phyloP scores from a whole-genome alignment of 805 yeast genomes.

The Candida xiaguanensis region DNA sequence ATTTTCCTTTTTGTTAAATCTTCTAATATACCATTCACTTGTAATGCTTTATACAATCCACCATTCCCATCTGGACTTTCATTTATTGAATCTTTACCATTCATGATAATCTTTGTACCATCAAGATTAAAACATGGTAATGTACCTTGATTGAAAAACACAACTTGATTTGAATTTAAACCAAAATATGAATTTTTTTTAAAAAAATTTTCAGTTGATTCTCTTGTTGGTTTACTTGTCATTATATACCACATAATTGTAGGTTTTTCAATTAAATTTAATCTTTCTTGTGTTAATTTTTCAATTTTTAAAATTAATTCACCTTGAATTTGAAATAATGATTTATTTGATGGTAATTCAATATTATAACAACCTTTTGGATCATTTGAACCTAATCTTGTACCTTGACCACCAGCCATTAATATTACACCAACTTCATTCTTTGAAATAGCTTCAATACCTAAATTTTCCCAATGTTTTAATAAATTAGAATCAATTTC shows the following conservation, averaged over 20 bases:
- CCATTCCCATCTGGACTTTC: conserved; percentile 99
- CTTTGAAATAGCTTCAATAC: conserved; percentile 62
- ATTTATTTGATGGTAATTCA: conserved; percentile 76
- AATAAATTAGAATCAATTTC: conserved; percentile 32
- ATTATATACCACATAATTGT: conserved; percentile 73
- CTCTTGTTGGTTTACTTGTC: conserved; percentile 89
- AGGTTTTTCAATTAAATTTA: conserved; percentile 10
- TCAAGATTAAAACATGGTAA: conserved; percentile 78
- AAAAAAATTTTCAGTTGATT: conserved; percentile 71
- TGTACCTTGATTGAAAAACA: conserved; percentile 91
- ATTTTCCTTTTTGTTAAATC: conserved; percentile 69
- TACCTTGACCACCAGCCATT: conserved; percentile 99
- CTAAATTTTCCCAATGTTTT: conserved; percentile 45
- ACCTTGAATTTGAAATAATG: conserved; percentile 89
- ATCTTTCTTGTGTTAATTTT: conserved; percentile 41
- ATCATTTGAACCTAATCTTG: conserved; percentile 80
- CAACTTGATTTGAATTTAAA: conserved; percentile 51
- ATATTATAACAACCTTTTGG: conserved; percentile 96
- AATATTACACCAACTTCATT: conserved; percentile 84
- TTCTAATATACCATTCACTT: conserved; percentile 56
- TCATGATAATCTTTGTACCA: conserved; percentile 69
- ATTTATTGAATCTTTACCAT: conserved; percentile 51
- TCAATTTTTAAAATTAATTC: conserved; percentile 73
- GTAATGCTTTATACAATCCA: conserved; percentile 85
- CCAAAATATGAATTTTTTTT: conserved; percentile 66